Evolutionary conservation across 345 rosid species (phyloP).

Genomic region (Gossypium mustelinum): DNA sequence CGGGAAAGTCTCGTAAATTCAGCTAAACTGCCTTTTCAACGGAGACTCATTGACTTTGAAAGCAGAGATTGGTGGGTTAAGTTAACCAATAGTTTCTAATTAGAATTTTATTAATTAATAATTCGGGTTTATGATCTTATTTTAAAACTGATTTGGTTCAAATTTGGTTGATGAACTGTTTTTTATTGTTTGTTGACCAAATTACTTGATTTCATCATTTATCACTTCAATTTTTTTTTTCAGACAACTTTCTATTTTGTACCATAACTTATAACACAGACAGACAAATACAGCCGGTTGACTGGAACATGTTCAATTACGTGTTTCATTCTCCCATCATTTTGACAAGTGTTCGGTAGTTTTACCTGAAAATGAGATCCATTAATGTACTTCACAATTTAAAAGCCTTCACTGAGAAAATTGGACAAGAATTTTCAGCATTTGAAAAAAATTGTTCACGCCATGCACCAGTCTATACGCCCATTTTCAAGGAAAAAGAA

Average conservation of each 20-base stretch:
- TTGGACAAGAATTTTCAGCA: not conserved
- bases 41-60: too few species aligned
- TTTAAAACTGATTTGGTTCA: not conserved
- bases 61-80: too few species aligned
- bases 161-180: not conserved
- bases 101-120: not conserved
- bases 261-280: too few species aligned
- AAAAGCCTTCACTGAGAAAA: not conserved
- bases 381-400: not conserved
- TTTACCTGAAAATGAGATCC: not conserved
- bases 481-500: too few species aligned
- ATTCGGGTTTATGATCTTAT: not conserved
- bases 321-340: slow-evolving; percentile 1
- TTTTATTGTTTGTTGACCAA: slow-evolving; percentile 47
- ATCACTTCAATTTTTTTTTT: not conserved
- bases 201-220: slow-evolving; percentile 22
- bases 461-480: not conserved
- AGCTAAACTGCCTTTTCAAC: slow-evolving; percentile 4
- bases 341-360: not conserved
- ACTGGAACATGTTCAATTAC: not conserved
- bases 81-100: slow-evolving; percentile 28
- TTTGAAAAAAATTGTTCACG: not conserved
- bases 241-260: slow-evolving; percentile 8
- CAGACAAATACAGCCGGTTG: not conserved
- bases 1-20: slow-evolving; percentile 37